Evolutionary conservation across 768 basidiomycete species (phyloP), one percentile per base, ranked within the genome.

Genomic region (Lentinula aciculospora): DNA sequence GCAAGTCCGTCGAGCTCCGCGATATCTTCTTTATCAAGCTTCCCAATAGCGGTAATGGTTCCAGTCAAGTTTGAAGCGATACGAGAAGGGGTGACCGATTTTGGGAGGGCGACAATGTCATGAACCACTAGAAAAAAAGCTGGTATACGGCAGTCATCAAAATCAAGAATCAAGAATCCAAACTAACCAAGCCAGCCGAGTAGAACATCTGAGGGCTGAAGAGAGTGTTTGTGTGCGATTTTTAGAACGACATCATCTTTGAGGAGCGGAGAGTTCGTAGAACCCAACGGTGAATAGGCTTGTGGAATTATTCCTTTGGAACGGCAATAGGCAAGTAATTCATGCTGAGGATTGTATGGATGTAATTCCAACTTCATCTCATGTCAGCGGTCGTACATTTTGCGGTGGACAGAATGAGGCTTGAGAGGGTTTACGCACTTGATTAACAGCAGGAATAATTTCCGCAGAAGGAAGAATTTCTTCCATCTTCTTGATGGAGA

Each of bases 241-340:
- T 76, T 74, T 3, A 71, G 60, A 7, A 88, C 83, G 3, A 78
- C 74, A 51, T 84, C 81, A 63, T 94, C 89, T 5, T 66, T 67
- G 32, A 92, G 67, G 6, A 93, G 72, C 7, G 87, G 88, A 1
- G 86, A 81, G 63, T 79, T 77, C 10, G 82, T 77, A 8, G 84
- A 88, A 34, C 85, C 90, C 13, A 93, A 81, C 8, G 92, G 91
- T 7, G 88, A 92, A 69, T 89, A 94, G 0, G 92, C 91, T 68
- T 91, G 79, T 0, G 88, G 77, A 50, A 84, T 72, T 64, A 94
- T 92, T 19, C 74, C 76, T 67, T 91, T 84, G 17, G 77, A 74
- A 66, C 78, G 77, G 61, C 89, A 74, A 71, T 81, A 92, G 10
- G 74, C 72, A 40, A 84, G 56, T 49, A 92, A 79, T 50, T 83